Evolutionary conservation across 148 eudicot species (phyloP), one percentile per base, ranked within the genome.

Genomic region (Rhododendron molle): DNA sequence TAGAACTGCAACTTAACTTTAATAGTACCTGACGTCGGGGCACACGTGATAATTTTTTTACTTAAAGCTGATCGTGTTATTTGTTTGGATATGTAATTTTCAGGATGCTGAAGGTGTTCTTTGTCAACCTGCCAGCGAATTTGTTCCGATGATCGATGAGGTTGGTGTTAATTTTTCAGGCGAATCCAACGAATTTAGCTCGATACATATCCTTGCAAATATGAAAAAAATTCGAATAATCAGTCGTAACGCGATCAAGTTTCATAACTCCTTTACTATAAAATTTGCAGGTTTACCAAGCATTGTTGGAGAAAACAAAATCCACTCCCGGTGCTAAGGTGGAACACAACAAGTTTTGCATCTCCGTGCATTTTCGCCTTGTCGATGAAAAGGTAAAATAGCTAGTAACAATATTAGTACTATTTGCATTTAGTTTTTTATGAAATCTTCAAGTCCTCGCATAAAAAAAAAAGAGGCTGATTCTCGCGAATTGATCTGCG

Each of bases 341-440:
- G 84, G 99, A 97, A 88, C 90, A 97, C 84, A 95, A 97, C 88
- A 97, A 97, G 69, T 97, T 97, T 30, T 95, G 98, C 78, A 47
- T 92, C 38, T 95, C 99, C 9, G 98, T 97, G 14, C 99, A 97
- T 88, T 97, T 91, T 81, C 98, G 99, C 26, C 90, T 97, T 73
- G 99, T 97, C 16, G 98, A 97, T 86, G 98, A 97, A 83, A 92
- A 93, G 96, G 99, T 96, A 38, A 18, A 26, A 38, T 16, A n/a
- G n/a, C n/a, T 54, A 16, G 1, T 52, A 52, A 13, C 16, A 52
- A 18, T 2, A 52, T 16, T 18, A 16, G 44, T 40, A 5, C 7
- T 54, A 15, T 16, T 54, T 16, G 1, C 4, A 1, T 18, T 54
- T 54, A 54, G 60, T 54, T 54, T 54, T 54, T 18, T 16, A 3